A percentile compares a stretch with the other conserved stretches of the same genome.
Evolutionary conservation across 2,329 filamentous ascomycete genomes (phyloP).

Genomic region (Stachybotrys elegans): DNA sequence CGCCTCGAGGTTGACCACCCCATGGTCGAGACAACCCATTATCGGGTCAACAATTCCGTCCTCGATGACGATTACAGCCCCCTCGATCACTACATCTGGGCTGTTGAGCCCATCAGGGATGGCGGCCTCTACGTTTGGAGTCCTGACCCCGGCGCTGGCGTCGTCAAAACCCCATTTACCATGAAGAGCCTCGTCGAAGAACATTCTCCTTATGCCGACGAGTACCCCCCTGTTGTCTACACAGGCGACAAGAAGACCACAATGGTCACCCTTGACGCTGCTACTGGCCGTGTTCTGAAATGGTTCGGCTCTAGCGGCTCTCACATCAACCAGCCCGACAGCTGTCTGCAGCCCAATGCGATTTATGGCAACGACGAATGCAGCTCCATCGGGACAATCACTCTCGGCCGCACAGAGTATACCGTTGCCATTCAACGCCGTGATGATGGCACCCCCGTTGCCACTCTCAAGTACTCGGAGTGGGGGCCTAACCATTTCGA

Average conservation of each 20-base stretch:
- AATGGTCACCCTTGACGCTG: conserved; percentile 83
- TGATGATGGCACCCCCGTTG: conserved; percentile 70
- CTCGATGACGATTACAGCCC: conserved; percentile 54
- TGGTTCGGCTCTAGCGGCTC: conserved; percentile 74
- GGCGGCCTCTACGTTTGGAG: conserved; percentile 84
- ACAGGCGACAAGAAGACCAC: conserved; percentile 88
- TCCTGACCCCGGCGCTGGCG: conserved; percentile 52
- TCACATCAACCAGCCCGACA: conserved; percentile 64
- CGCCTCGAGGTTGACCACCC: conserved; percentile 77
- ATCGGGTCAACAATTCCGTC: conserved; percentile 62
- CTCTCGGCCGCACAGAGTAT: conserved; percentile 83
- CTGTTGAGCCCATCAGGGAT: conserved; percentile 85
- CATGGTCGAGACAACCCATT: conserved; percentile 86
- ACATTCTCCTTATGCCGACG: conserved; percentile 68
- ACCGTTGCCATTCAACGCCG: conserved; percentile 77
- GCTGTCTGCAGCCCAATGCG: conserved; percentile 66
- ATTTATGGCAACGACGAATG: conserved; percentile 70
- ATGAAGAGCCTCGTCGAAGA: conserved; percentile 88
- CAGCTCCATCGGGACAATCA: conserved; percentile 72
- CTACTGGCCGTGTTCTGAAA: conserved; percentile 75
- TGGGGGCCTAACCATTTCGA: conserved; percentile 94
- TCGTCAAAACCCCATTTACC: conserved; percentile 64
- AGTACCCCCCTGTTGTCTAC: conserved; percentile 76
- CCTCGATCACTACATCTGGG: conserved; percentile 88
- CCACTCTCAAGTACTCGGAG: conserved; percentile 87